A percentile compares a stretch with the other conserved stretches of the same genome.
Conservation (phyloP, 1,284 basidiomycete genomes). For the Irpex sp. region DNA sequence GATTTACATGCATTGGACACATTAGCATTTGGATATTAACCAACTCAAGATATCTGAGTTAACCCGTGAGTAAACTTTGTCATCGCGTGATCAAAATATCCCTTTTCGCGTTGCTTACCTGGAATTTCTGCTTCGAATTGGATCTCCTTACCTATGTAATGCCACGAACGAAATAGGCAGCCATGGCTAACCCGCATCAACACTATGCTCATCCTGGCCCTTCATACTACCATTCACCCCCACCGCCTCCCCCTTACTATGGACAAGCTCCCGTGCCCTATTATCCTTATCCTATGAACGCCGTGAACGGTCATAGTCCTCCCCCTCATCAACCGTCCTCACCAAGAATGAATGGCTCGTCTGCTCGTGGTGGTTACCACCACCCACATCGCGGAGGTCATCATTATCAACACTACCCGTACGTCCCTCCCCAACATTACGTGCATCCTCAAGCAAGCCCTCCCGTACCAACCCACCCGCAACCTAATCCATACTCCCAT, state of each 20-base stretch:
- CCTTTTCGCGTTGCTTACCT: not conserved
- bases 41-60: not conserved
- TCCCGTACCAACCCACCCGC: conserved; percentile 13
- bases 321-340: conserved; percentile 22
- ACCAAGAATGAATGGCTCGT: conserved; percentile 19
- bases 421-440: conserved; percentile 11
- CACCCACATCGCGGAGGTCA: conserved; percentile 21
- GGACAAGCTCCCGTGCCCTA: conserved; percentile 21
- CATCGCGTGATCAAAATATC: not conserved
- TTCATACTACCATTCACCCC: conserved; percentile 26
- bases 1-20: not conserved
- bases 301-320: conserved; percentile 22
- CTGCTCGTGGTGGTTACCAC: conserved; percentile 23
- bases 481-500: conserved; percentile 24
- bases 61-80: not conserved
- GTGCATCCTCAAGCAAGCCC: conserved; percentile 21
- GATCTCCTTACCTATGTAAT: not conserved
- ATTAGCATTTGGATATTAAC: not conserved
- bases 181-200: conserved; percentile 29
- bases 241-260: conserved; percentile 23
- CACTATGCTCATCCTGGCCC: conserved; percentile 29
- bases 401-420: conserved; percentile 22
- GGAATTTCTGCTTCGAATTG: not conserved
- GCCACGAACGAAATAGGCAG: not conserved
- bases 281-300: conserved; percentile 26